Conservation (phyloP, 352 stramenopile genomes). For the Pythium rhizo-oryzae region DNA sequence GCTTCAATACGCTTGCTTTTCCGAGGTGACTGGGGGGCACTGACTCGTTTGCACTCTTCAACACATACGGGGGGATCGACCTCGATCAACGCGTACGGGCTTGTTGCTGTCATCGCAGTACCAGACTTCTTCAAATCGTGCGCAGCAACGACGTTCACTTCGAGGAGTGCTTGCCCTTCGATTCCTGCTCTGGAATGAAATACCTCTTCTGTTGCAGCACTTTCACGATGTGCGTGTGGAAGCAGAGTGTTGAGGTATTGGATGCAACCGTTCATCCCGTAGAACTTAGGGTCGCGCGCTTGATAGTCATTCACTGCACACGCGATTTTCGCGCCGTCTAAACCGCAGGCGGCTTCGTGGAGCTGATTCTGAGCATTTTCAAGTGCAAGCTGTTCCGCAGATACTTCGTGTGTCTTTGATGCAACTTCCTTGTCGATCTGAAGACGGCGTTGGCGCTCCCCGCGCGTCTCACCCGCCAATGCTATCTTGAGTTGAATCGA, state of each 20-base stretch:
- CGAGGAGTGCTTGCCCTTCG: conserved; percentile 61
- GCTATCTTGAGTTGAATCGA: conserved; percentile 54
- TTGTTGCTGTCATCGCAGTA: conserved; percentile 29
- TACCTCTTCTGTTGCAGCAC: conserved; percentile 50
- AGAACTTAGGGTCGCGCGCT: conserved; percentile 62
- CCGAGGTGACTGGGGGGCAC: conserved; percentile 42
- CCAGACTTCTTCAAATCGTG: conserved; percentile 38
- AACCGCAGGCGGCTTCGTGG: conserved; percentile 62
- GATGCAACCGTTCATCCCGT: conserved; percentile 81
- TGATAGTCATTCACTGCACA: conserved; percentile 71
- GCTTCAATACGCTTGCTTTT: conserved; percentile 53
- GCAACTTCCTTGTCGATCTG: conserved; percentile 62
- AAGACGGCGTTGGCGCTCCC: conserved; percentile 48
- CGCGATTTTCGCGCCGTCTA: conserved; percentile 70
- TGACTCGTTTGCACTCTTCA: conserved; percentile 56
- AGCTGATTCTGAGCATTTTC: conserved; percentile 70
- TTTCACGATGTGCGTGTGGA: conserved; percentile 54
- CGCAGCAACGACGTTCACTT: conserved; percentile 54
- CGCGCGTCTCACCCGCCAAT: conserved; percentile 61
- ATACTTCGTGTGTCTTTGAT: conserved; percentile 62
- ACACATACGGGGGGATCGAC: conserved; percentile 57
- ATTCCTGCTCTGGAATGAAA: conserved; percentile 58
- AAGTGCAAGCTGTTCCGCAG: conserved; percentile 59
- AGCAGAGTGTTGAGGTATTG: conserved; percentile 70
- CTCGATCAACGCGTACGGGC: conserved; percentile 66